Evolutionary conservation across 176 grass and related monocot species (phyloP).

Genomic region (Cymbopogon citratus): DNA sequence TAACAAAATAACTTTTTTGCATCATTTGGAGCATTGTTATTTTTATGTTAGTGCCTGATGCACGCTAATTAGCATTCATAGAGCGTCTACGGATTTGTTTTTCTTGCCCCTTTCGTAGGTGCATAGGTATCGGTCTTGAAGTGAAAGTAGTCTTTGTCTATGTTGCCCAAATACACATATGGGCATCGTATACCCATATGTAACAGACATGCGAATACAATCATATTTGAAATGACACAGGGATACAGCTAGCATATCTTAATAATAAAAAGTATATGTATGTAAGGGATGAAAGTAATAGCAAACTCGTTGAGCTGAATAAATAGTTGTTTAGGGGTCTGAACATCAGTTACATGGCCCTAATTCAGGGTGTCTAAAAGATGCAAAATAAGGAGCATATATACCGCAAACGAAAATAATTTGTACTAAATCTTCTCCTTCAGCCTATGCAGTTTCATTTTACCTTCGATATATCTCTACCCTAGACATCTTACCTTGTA

Average conservation of each 20-base stretch:
- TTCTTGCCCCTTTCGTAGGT: too few relatives aligned
- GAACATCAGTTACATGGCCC: too few relatives aligned
- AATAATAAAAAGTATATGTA: too few relatives aligned
- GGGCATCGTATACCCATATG: too few relatives aligned
- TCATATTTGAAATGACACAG: not conserved
- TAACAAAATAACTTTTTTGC: not conserved
- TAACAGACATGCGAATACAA: not conserved
- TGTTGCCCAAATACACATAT: not conserved
- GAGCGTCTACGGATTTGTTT: not conserved
- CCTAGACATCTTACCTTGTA: not conserved
- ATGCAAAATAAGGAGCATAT: not conserved
- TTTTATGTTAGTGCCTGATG: conserved; percentile 3
- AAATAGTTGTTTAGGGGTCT: too few relatives aligned
- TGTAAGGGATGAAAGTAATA: too few relatives aligned
- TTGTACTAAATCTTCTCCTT: too few relatives aligned
- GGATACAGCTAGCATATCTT: not conserved
- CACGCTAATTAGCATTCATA: not conserved
- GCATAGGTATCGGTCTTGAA: too few relatives aligned
- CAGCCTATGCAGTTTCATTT: not conserved
- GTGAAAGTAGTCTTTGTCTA: not conserved
- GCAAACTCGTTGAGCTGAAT: too few relatives aligned
- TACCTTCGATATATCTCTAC: not conserved
- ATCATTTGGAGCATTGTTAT: not conserved
- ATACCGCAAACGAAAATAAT: too few relatives aligned
- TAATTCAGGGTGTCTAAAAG: too few relatives aligned